A percentile compares a stretch with the other conserved stretches of the same genome.
These are phyloP conservation scores for Penicillium coprophilum DNA, from an alignment of 495 filamentous ascomycete genomes.

Conservation along the genomic window DNA sequence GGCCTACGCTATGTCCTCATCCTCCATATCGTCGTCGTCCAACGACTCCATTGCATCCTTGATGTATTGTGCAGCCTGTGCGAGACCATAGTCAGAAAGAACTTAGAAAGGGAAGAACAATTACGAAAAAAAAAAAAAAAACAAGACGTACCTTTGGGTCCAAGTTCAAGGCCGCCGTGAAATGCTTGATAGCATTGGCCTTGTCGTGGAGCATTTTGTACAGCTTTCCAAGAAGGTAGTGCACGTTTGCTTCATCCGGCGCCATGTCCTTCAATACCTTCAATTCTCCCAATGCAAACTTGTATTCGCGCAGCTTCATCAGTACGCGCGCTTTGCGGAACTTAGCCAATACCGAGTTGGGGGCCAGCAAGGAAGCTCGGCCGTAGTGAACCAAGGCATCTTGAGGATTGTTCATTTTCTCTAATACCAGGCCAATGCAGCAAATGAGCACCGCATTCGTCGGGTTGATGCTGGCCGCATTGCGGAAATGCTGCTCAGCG, in stretches of 20 bases:
- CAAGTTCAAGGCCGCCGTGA: conserved; percentile 89
- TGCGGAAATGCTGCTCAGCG: conserved; percentile 85
- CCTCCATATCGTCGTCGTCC: conserved; percentile 80
- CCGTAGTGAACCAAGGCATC: conserved; percentile 77
- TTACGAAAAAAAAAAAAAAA: neutral
- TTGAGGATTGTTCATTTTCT: conserved; percentile 77
- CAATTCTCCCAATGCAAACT: conserved; percentile 73
- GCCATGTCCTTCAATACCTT: conserved; percentile 82
- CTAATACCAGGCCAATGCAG: conserved; percentile 84
- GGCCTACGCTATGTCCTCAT: conserved; percentile 55
- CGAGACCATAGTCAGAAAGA: conserved; percentile 23
- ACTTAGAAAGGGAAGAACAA: conserved; percentile 7
- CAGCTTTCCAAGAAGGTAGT: conserved; percentile 84
- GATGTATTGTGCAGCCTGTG: conserved; percentile 81
- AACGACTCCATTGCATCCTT: conserved; percentile 90
- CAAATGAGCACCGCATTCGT: conserved; percentile 86
- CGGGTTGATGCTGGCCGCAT: conserved; percentile 83
- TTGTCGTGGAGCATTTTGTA: conserved; percentile 81
- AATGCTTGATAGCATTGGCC: conserved; percentile 80
- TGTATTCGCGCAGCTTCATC: conserved; percentile 69
- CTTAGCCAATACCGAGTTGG: conserved; percentile 73
- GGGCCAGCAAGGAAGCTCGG: conserved; percentile 77
- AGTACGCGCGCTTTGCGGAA: conserved; percentile 91
- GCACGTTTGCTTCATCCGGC: conserved; percentile 93
- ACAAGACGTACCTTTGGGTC: conserved; percentile 79